Evolutionary conservation across 2,329 filamentous ascomycete genomes (phyloP), one percentile per base, ranked within the genome.

Genomic region (Madurella mycetomatis): DNA sequence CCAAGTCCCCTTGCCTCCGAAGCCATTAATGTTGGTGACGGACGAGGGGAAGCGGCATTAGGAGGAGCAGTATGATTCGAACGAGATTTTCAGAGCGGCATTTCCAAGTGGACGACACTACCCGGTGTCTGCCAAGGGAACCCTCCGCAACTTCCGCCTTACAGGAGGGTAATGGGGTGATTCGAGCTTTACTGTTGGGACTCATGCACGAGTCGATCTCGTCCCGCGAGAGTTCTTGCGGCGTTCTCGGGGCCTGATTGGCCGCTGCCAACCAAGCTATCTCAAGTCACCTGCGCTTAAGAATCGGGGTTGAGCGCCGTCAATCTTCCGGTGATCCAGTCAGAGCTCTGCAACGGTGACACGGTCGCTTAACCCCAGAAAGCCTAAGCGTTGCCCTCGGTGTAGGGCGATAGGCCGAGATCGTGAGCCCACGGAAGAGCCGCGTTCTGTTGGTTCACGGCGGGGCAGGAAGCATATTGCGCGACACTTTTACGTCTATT

Each of bases 261-360:
- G 53, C 25, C 40, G 19, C 34, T 2, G 4, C 12, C n/a, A 25
- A 7, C 16, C 39, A 47, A 5, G 44, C 53, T n/a, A 25, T 43
- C 49, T 41, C 34, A 11, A 11, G 47, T n/a, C 42, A 17, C 18
- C 44, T 42, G 47, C 53, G 56, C 56, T 58, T 58, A 55, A 41
- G 46, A 39, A 47, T 56, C 42, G 49, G 37, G 41, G 12, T 2
- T 18, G 15, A 32, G 15, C 25, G 46, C 41, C 41, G 18, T n/a
- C 18, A 45, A 53, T 47, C 43, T 49, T 41, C 18, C 46, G 17
- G 47, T 37, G 49, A 30, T n/a, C 53, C 56, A 58, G 53, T 55
- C 43, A 53, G 19, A 42, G 40, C 44, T 41, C 40, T 13, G 15
- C 12, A 11, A n/a, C 30, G 19, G 19, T 17, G 8, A 34, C 30